Conservation (phyloP, 805 yeast species). For the Kodamaea restingae region DNA sequence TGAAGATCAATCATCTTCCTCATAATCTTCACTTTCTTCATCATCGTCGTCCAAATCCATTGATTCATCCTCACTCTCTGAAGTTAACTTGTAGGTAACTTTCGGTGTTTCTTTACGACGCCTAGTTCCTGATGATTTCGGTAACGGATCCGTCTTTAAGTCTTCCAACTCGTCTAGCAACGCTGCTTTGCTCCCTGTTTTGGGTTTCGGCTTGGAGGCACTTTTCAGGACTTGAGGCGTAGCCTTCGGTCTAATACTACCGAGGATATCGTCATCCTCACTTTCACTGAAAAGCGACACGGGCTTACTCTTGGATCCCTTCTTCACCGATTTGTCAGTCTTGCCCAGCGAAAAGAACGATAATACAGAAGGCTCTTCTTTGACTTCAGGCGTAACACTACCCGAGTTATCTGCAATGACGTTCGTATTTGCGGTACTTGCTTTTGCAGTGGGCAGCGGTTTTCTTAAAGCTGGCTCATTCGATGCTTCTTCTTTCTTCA, state of each 20-base stretch:
- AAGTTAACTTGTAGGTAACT: slow-evolving; percentile 13
- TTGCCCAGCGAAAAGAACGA: slow-evolving; percentile 16
- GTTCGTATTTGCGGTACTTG: slow-evolving; percentile 2
- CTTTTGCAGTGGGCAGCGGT: slow-evolving; percentile 4
- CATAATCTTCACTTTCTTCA: slow-evolving; percentile 17
- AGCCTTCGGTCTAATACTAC: slow-evolving; percentile 6
- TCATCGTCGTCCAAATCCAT: slow-evolving; percentile 10
- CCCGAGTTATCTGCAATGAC: background rate
- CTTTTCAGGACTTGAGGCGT: background rate
- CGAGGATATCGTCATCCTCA: slow-evolving; percentile 32
- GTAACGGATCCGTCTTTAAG: slow-evolving; percentile 13
- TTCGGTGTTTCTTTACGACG: slow-evolving; percentile 5
- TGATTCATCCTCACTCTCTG: slow-evolving; percentile 17
- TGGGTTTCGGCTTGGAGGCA: slow-evolving; percentile 5
- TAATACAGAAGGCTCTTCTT: slow-evolving; percentile 13
- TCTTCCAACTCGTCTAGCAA: slow-evolving; percentile 25
- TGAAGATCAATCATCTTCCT: slow-evolving; percentile 10
- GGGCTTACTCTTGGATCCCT: slow-evolving; percentile 9
- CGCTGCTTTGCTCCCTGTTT: slow-evolving; percentile 9
- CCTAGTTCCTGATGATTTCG: slow-evolving; percentile 1
- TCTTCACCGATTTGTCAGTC: background rate
- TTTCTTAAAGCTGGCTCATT: background rate
- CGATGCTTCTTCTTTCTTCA: background rate
- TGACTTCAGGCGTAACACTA: slow-evolving; percentile 1
- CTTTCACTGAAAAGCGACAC: slow-evolving; percentile 27